These are phyloP conservation scores for Umbilicus rupestris DNA, from an alignment of 164 flowering plant species.

Conservation along the genomic window DNA sequence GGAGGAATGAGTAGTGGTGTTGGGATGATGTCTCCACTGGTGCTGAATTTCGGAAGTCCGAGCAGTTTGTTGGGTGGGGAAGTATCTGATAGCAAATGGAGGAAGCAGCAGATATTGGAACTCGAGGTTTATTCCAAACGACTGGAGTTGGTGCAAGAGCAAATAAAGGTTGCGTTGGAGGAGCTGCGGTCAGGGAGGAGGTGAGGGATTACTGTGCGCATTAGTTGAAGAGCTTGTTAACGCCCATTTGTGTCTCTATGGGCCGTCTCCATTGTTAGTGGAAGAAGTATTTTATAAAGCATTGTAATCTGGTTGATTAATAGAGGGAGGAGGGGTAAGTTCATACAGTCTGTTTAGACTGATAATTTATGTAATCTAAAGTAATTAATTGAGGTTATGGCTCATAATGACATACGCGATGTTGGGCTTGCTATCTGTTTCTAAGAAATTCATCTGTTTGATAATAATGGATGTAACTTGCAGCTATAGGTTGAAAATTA, in stretches of 20 bases:
- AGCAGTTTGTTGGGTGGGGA: slow-evolving; percentile 28
- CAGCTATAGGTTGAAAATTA: too few species aligned
- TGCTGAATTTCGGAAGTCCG: slow-evolving; percentile 23
- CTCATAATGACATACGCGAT: background rate
- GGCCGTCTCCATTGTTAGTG: background rate
- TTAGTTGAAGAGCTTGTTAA: background rate
- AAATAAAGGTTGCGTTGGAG: slow-evolving; percentile 55
- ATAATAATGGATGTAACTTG: too few species aligned
- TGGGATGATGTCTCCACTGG: slow-evolving; percentile 43
- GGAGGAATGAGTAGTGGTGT: slow-evolving; percentile 19
- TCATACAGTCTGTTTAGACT: background rate
- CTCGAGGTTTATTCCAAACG: slow-evolving; percentile 85
- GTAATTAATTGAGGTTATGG: background rate
- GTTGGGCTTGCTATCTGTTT: background rate
- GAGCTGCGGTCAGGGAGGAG: slow-evolving; percentile 58
- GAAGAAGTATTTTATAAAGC: background rate
- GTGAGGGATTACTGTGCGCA: slow-evolving; percentile 5
- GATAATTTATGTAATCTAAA: background rate
- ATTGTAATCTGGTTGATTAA: background rate
- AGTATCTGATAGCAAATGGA: slow-evolving; percentile 74
- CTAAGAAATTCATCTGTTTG: background rate
- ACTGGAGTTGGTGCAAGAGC: slow-evolving; percentile 88
- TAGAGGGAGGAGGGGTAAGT: background rate
- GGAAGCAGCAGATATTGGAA: slow-evolving; percentile 90
- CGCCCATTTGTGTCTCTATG: background rate